Evolutionary conservation across 345 rosid genomes (phyloP).

Genomic region (Cochlearia excelsa): DNA sequence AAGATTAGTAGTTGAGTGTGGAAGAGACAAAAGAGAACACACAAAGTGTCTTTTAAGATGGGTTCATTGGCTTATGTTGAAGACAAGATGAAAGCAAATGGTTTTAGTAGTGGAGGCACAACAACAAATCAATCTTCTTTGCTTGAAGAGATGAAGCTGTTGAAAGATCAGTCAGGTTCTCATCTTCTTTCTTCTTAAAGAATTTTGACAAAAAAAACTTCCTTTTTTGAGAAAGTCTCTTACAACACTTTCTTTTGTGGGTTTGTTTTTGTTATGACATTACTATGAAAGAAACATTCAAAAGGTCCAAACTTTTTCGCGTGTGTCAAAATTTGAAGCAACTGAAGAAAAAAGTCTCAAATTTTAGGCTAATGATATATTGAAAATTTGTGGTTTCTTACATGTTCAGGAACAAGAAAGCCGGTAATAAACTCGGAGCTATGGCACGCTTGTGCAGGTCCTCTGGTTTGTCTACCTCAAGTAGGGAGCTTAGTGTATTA

Average conservation of each 20-base stretch:
- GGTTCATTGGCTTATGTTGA: slow-evolving; percentile 53
- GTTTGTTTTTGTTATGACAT: background rate
- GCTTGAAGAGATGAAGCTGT: slow-evolving; percentile 86
- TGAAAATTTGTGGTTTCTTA: background rate
- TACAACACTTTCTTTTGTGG: background rate
- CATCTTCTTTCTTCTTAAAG: slow-evolving; percentile 25
- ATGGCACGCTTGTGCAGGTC: slow-evolving; percentile 99
- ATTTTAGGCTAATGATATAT: background rate
- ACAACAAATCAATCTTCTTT: slow-evolving; percentile 38
- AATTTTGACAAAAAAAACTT: background rate
- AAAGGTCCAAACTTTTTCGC: background rate
- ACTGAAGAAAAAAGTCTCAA: background rate
- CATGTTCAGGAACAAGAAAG: slow-evolving; percentile 60
- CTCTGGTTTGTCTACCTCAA: slow-evolving; percentile 90
- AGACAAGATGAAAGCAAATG: slow-evolving; percentile 59
- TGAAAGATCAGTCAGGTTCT: slow-evolving; percentile 91
- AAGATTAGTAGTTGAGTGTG: slow-evolving; percentile 14
- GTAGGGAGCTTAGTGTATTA: slow-evolving; percentile 90
- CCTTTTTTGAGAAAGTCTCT: background rate
- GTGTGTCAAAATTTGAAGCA: background rate
- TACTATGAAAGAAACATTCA: background rate
- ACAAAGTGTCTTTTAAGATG: slow-evolving; percentile 28
- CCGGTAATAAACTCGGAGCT: slow-evolving; percentile 73
- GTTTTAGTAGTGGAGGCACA: slow-evolving; percentile 36
- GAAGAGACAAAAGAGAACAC: slow-evolving; percentile 19